Conservation (phyloP, 768 basidiomycete genomes). For the Lactarius tabidus region DNA sequence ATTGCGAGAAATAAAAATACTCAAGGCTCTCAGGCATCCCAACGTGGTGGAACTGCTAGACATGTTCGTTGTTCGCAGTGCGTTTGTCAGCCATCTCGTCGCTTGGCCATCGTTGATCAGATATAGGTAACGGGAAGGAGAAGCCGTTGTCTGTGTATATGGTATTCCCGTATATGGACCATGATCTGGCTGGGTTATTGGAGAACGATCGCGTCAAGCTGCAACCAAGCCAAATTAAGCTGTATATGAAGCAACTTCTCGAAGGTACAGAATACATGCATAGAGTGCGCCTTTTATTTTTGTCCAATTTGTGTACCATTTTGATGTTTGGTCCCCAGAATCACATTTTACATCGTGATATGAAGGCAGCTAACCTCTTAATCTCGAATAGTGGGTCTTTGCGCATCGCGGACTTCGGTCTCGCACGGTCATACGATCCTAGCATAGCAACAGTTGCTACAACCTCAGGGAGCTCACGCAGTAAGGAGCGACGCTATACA, state of each 20-base stretch:
- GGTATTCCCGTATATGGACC: conserved; percentile 99
- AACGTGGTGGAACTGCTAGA: conserved; percentile 86
- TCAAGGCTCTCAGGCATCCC: conserved; percentile 84
- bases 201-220: conserved; percentile 89
- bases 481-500: conserved; percentile 74
- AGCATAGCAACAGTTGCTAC: conserved; percentile 39
- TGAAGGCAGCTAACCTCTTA: conserved; percentile 97
- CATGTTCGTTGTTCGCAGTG: conserved; percentile 86
- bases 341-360: conserved; percentile 94
- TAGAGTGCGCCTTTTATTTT: conserved; percentile 50
- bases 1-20: conserved; percentile 92
- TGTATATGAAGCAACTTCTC: conserved; percentile 95
- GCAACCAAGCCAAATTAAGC: conserved; percentile 81
- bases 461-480: conserved; percentile 37
- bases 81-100: conserved; percentile 30
- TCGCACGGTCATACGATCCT: conserved; percentile 77
- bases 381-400: conserved; percentile 83
- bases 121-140: conserved; percentile 58
- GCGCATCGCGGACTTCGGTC: conserved; percentile 93
- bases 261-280: conserved; percentile 97
- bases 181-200: conserved; percentile 91
- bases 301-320: conserved; percentile 3
- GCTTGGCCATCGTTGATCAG: conserved; percentile 9
- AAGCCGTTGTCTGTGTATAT: conserved; percentile 83
- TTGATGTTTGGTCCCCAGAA: conserved; percentile 51